Evolutionary conservation across 2,329 filamentous ascomycete species (phyloP).

Genomic region (Triangularia setosa): DNA sequence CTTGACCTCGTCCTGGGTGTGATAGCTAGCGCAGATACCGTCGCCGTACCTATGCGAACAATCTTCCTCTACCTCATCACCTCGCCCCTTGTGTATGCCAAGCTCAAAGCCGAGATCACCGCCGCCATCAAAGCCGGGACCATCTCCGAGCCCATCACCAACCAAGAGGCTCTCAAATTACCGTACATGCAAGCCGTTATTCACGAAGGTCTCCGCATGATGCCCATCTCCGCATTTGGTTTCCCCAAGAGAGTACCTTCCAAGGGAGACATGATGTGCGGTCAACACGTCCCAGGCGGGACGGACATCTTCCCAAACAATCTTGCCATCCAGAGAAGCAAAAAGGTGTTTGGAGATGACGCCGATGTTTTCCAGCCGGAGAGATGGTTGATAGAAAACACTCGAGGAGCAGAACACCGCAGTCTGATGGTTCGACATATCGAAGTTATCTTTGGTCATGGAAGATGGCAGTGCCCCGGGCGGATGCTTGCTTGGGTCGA

Average conservation of each 20-base stretch:
- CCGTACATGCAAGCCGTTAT: constrained; percentile 23
- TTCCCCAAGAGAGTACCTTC: constrained; percentile 25
- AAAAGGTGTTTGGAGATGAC: constrained; percentile 33
- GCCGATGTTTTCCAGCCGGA: constrained; percentile 41
- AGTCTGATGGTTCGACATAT: constrained; percentile 19
- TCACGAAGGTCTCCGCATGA: constrained; percentile 22
- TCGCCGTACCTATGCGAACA: background rate
- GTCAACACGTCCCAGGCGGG: constrained; percentile 28
- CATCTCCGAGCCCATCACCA: constrained; percentile 28
- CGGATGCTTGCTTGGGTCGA: constrained; percentile 39
- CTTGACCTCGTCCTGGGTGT: background rate
- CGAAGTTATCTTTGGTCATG: constrained; percentile 36
- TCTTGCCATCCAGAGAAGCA: constrained; percentile 10
- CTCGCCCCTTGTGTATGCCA: background rate
- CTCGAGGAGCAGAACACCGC: background rate
- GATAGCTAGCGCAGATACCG: background rate
- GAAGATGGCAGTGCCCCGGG: constrained; percentile 37
- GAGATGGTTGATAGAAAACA: constrained; percentile 38
- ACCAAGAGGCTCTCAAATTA: constrained; percentile 3
- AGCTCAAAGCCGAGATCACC: constrained; percentile 31
- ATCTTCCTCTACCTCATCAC: constrained; percentile 2
- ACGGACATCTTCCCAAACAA: constrained; percentile 16
- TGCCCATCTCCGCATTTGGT: constrained; percentile 10
- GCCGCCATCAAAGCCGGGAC: constrained; percentile 29
- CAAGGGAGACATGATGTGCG: constrained; percentile 26